phyloP scores from a whole-genome alignment of 148 eudicot species.

The Camellia lanceoleosa region DNA sequence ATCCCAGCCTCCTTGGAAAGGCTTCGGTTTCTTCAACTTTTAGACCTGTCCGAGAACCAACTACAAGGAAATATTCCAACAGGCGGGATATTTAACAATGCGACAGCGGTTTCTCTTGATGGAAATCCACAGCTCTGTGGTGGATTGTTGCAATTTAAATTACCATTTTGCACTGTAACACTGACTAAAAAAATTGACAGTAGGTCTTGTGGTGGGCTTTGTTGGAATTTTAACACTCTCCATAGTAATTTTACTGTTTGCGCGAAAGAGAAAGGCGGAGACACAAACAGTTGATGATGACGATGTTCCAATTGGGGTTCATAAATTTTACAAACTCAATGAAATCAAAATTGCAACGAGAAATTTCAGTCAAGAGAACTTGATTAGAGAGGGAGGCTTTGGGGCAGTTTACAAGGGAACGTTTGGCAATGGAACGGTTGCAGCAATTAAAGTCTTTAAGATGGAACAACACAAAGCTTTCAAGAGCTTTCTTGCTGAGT shows the following conservation, averaged over 20 bases:
- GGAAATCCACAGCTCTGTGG: constrained; percentile 29
- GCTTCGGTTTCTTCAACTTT: constrained; percentile 14
- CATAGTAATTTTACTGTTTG: neutral
- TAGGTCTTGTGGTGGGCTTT: constrained; percentile 13
- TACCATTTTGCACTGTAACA: constrained; percentile 14
- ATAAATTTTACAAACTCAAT: neutral
- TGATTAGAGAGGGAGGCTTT: too few species aligned
- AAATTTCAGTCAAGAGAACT: constrained; percentile 7
- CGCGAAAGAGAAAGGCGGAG: neutral
- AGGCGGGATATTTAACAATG: constrained; percentile 21
- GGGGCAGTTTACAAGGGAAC: too few species aligned
- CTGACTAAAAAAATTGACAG: neutral
- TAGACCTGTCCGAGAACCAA: constrained; percentile 25
- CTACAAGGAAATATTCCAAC: constrained; percentile 27
- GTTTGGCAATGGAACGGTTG: constrained; percentile 17
- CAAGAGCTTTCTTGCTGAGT: constrained; percentile 26
- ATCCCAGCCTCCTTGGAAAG: constrained; percentile 24
- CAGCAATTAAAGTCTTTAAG: constrained; percentile 26
- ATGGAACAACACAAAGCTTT: constrained; percentile 14
- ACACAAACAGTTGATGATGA: neutral
- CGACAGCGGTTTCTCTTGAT: constrained; percentile 12
- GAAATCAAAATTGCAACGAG: constrained; percentile 23
- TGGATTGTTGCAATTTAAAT: constrained; percentile 15
- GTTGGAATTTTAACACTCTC: constrained; percentile 8
- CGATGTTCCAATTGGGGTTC: too few species aligned